Base-by-base conservation (phyloP, 2,329 filamentous ascomycete genomes). In the Talaromyces sp. region DNA sequence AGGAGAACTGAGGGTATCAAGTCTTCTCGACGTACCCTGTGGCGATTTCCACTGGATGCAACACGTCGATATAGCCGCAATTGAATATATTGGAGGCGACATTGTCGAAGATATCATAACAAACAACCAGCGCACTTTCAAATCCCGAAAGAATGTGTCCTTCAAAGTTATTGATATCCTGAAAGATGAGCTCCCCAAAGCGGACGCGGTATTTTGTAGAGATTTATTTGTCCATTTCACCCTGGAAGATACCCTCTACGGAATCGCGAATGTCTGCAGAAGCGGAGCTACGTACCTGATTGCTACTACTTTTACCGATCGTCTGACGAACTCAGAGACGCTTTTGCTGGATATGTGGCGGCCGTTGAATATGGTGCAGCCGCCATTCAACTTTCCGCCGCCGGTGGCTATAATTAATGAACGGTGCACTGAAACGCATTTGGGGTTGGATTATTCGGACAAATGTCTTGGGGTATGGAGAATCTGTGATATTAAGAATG, bases 1-100 rank as follows among this genome's bases (percentile, higher is more conserved):
- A 3, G n/a, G 19, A 19, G 35, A 27, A 3, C 35, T 58, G 7
- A 22, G 54, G 3, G 15, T 58, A 22, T 11, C 35, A 39, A 25
- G 3, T 6, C 27, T 57, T n/a, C 27, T 57, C n/a, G 19, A 57
- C 33, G 11, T 39, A 8, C 54, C 54, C 35, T 57, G 54, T 35
- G 35, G 54, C n/a, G 35, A 41, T 25, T 57, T 57, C 33, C 17
- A 57, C n/a, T 57, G 54, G 52, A 57, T 57, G 52, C 31, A 57
- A 22, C n/a, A 56, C 3, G 52, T 56, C 10, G 35, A 19, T 37
- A 17, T 19, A 13, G n/a, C 17, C 31, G 7, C 3, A 3, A 56
- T 56, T 4, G 6, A 35, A 19, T 39, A 56, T 15, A 56, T 39
- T 13, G 52, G 52, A 10, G 52, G 52, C 33, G 52, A 56, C n/a